Evolutionary conservation across 2,329 filamentous ascomycete species (phyloP), one percentile per base, ranked within the genome.

Genomic region (Emericellopsis cladophorae): DNA sequence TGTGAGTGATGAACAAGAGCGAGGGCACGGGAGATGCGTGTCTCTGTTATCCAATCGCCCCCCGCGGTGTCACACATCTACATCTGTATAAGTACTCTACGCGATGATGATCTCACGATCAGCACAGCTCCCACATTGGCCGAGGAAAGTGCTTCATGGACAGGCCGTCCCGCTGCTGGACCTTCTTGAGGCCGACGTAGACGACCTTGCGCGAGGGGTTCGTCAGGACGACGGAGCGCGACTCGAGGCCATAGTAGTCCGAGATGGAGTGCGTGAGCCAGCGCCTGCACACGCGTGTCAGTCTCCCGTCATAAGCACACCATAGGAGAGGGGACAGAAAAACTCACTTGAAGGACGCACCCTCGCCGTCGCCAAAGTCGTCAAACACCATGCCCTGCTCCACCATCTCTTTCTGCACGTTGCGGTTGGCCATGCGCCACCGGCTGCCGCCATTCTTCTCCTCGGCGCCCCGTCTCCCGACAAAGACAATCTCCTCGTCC

Each of bases 241-340:
- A 95, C 45, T 79, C 75, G 42, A 95, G 72, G 36, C 88, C 89
- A 56, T 96, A 96, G 59, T 96, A 96, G 33, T 82, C 77, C 9
- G 86, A 90, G 47, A 96, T 89, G 43, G 85, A 84, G 60, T 96
- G 89, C 1, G 93, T 86, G 41, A 96, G 75, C 84, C 89, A 96
- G 47, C 90, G 84, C 49, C 84, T 90, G 15, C 23, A 8, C 5
- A 22, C 34, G n/a, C 21, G 5, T 16, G n/a, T 24, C 23, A 37
- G 21, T 21, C 16, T 6, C 9, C 31, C 12, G 5, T 33, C 12
- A 15, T 14, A 33, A 4, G 12, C 14, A 9, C 18, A 24, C n/a
- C 24, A 15, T 24, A 22, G 34, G 40, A 4, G 8, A 15, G n/a
- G 18, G n/a, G 32, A 9, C 4, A 35, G n/a, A 29, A 37, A 32